Percentiles rank a stretch among this genome's conserved stretches.
phyloP scores from a whole-genome alignment of 2,329 filamentous ascomycete genomes.

The Zopfia rhizophila region DNA sequence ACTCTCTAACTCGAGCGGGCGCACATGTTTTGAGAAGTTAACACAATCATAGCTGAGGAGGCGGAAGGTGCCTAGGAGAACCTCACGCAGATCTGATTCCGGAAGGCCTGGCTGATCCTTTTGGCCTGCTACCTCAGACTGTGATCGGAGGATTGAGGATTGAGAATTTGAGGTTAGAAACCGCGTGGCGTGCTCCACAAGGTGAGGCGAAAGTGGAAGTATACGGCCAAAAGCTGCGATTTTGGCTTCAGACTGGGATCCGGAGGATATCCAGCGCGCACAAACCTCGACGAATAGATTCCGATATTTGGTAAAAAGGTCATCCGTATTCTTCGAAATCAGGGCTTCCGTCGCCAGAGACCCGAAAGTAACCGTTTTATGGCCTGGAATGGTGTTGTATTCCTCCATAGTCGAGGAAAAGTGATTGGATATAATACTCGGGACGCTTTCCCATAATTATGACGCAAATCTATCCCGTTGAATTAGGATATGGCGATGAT shows the following conservation, averaged over 20 bases:
- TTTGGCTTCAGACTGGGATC: slow-evolving; percentile 44
- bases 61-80: slow-evolving; percentile 78
- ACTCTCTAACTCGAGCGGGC: slow-evolving; percentile 73
- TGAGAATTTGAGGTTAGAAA: slow-evolving; percentile 46
- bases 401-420: slow-evolving; percentile 30
- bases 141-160: slow-evolving; percentile 36
- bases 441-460: slow-evolving; percentile 50
- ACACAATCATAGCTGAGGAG: slow-evolving; percentile 79
- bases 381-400: slow-evolving; percentile 24
- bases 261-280: slow-evolving; percentile 75
- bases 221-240: slow-evolving; percentile 82
- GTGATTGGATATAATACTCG: slow-evolving; percentile 22
- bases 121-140: slow-evolving; percentile 13
- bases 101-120: slow-evolving; percentile 44
- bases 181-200: slow-evolving; percentile 76
- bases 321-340: slow-evolving; percentile 74
- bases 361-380: slow-evolving; percentile 40
- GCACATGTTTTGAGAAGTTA: slow-evolving; percentile 72
- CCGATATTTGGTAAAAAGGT: slow-evolving; percentile 79
- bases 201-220: slow-evolving; percentile 82
- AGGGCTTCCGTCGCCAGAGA: slow-evolving; percentile 57
- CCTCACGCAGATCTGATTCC: slow-evolving; percentile 51
- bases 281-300: slow-evolving; percentile 82
- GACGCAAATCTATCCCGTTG: slow-evolving; percentile 35
- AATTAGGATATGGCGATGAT: not conserved